phyloP scores from a whole-genome alignment of 2,329 filamentous ascomycete species.

The Thelonectria blattea region DNA sequence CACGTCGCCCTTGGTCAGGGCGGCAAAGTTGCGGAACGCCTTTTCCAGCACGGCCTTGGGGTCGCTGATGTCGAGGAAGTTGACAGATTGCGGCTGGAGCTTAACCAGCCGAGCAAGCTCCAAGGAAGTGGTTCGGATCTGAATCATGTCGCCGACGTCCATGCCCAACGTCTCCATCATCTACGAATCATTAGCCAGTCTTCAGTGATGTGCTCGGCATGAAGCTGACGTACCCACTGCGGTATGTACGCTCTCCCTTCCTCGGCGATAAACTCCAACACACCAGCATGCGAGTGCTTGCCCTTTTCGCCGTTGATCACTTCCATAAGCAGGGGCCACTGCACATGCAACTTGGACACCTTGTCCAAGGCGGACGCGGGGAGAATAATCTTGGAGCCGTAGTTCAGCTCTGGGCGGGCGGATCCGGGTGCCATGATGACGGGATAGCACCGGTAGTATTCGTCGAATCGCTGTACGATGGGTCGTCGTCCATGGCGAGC shows the following conservation, averaged over 20 bases:
- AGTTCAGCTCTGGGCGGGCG: conserved; percentile 88
- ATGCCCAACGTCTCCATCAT: conserved; percentile 92
- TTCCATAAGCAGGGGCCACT: conserved; percentile 97
- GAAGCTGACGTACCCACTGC: conserved; percentile 73
- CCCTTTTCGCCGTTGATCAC: conserved; percentile 85
- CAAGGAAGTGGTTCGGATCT: conserved; percentile 93
- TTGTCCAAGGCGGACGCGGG: conserved; percentile 97
- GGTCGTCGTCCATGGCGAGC: conserved; percentile 54
- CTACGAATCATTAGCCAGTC: conserved; percentile 51
- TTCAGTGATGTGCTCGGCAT: not conserved
- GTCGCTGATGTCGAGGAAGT: conserved; percentile 95
- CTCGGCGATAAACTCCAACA: conserved; percentile 96
- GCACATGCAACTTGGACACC: conserved; percentile 92
- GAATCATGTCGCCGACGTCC: conserved; percentile 91
- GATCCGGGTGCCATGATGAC: conserved; percentile 91
- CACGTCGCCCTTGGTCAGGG: conserved; percentile 88
- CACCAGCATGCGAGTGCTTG: conserved; percentile 88
- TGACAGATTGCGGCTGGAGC: conserved; percentile 89
- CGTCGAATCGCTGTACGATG: conserved; percentile 83
- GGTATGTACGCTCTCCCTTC: conserved; percentile 96
- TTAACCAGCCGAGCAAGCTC: conserved; percentile 93
- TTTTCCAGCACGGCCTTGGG: conserved; percentile 97
- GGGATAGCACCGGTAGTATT: conserved; percentile 98
- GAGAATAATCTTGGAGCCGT: conserved; percentile 96
- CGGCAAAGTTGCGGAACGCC: conserved; percentile 94